phyloP scores from a whole-genome alignment of 169 alveolate genomes.

The Babesia divergens region DNA sequence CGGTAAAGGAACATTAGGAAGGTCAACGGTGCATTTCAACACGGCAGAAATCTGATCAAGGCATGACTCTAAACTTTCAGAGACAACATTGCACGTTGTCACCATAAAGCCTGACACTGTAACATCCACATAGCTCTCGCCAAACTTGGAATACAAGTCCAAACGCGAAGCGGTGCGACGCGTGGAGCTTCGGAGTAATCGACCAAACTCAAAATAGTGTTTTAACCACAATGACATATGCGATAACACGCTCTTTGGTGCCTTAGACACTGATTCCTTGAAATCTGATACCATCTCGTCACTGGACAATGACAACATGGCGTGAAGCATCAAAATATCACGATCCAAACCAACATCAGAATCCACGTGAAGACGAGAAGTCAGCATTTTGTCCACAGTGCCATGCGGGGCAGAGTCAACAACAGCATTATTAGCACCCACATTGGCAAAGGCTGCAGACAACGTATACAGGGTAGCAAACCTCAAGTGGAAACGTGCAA shows the following conservation, averaged over 20 bases:
- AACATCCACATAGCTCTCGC: constrained; percentile 6
- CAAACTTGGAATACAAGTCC: constrained; percentile 1
- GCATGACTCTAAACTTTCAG: not conserved
- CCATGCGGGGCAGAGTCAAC: not conserved
- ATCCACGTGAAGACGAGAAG: not conserved
- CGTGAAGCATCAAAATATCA: constrained; percentile 10
- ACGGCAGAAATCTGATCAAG: not conserved
- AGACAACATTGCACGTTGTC: not conserved
- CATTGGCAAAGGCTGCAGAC: not conserved
- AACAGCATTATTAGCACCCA: not conserved
- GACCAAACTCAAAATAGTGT: constrained; percentile 23
- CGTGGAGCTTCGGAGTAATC: not conserved
- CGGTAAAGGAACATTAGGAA: not conserved
- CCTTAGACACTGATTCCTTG: constrained; percentile 8
- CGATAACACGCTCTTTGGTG: not conserved
- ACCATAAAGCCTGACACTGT: not conserved
- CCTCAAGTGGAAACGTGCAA: constrained; percentile 15
- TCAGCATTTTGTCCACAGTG: not conserved
- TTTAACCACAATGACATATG: constrained; percentile 12
- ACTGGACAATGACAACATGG: constrained; percentile 24
- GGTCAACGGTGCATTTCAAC: not conserved
- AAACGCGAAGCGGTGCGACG: constrained; percentile 8
- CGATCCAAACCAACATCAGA: not conserved
- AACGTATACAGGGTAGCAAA: not conserved
- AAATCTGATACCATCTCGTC: constrained; percentile 6